Percentiles rank a stretch among this genome's conserved stretches.
These are phyloP conservation scores for Blumeria hordei DNA, from an alignment of 2,329 filamentous ascomycete species.

Conservation along the genomic window DNA sequence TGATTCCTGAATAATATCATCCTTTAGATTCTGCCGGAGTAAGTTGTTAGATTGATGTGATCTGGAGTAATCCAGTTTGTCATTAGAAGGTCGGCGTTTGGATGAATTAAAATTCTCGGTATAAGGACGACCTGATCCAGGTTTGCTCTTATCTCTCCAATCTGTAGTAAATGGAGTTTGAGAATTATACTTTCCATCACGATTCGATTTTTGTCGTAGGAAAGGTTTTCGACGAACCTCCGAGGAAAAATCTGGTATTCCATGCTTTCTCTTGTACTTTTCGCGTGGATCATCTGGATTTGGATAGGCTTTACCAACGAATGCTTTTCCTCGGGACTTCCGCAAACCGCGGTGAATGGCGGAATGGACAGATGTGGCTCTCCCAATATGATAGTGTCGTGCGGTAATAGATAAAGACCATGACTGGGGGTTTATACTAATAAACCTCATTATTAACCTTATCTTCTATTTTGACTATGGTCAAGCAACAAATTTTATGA, in stretches of 20 bases:
- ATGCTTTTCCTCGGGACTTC: constrained; percentile 9
- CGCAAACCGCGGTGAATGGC: neutral
- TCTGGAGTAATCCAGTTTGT: too few relatives aligned
- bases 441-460: too few relatives aligned
- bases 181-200: too few relatives aligned
- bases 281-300: constrained; percentile 4
- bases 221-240: constrained; percentile 7
- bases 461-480: too few relatives aligned
- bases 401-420: too few relatives aligned
- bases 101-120: neutral
- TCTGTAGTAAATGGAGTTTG: neutral
- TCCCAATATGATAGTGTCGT: constrained; percentile 2
- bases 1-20: too few relatives aligned
- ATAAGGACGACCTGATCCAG: neutral
- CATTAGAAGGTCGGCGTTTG: too few relatives aligned
- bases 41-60: too few relatives aligned
- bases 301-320: constrained; percentile 6
- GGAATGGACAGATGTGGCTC: neutral
- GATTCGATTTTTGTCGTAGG: too few relatives aligned
- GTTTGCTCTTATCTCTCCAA: neutral
- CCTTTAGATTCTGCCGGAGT: too few relatives aligned
- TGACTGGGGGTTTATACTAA: too few relatives aligned
- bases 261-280: constrained; percentile 7
- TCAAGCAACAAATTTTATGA: too few relatives aligned
- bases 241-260: constrained; percentile 2